Evolutionary conservation across 139 green algal genomes (phyloP).

Genomic region (Astrephomene gubernaculifera): DNA sequence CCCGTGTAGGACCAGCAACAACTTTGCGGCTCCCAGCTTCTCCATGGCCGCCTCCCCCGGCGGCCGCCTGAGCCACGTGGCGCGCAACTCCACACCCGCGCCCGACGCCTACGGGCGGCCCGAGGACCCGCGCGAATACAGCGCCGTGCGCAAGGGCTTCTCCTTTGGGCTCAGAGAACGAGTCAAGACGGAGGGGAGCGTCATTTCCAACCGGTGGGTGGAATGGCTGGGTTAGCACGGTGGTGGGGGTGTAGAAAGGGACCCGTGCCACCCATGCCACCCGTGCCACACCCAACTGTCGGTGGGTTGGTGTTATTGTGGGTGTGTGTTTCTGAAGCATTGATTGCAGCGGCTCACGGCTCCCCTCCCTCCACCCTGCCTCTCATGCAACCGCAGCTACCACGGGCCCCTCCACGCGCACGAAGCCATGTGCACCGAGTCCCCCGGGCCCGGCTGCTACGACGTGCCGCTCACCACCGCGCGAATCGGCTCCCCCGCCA

Average conservation of each 20-base stretch:
- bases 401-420: conserved; percentile 35
- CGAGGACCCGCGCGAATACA: conserved; percentile 9
- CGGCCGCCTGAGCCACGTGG: conserved; percentile 8
- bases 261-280: too few species aligned
- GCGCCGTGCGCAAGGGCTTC: conserved; percentile 25
- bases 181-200: neutral
- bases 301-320: too few species aligned
- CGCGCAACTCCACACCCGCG: conserved; percentile 15
- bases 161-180: conserved; percentile 30
- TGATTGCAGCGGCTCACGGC: too few species aligned
- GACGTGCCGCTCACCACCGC: neutral
- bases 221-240: too few species aligned
- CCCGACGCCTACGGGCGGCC: conserved; percentile 30
- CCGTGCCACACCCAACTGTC: too few species aligned
- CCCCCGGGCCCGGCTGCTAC: conserved; percentile 35
- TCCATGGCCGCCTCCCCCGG: neutral
- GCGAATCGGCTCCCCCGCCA: neutral
- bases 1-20: neutral
- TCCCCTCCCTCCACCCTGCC: neutral
- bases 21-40: neutral
- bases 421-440: conserved; percentile 32
- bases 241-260: too few species aligned
- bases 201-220: conserved; percentile 16
- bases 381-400: conserved; percentile 29
- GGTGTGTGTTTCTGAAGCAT: too few species aligned